These are phyloP conservation scores for Puccinia hordei DNA, from an alignment of 1,284 basidiomycete species.

Conservation along the genomic window DNA sequence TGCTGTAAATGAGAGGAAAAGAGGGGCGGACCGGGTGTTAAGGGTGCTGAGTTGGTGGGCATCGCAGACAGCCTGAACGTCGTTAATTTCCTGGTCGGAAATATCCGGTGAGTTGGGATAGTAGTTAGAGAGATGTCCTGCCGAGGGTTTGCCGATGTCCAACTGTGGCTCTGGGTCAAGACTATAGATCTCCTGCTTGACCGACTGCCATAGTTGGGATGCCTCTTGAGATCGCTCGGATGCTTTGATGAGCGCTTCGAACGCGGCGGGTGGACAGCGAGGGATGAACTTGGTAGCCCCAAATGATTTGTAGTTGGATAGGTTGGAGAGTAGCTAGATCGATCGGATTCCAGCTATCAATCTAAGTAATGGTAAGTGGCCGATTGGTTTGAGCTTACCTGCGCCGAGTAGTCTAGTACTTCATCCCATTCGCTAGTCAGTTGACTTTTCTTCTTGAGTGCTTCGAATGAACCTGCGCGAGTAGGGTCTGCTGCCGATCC, in stretches of 20 bases:
- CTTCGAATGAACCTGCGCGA: constrained; percentile 65
- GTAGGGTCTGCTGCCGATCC: background rate
- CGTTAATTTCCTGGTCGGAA: constrained; percentile 72
- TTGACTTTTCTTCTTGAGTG: constrained; percentile 65
- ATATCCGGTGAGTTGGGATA: constrained; percentile 70
- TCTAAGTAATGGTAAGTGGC: no score
- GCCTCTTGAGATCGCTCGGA: constrained; percentile 67
- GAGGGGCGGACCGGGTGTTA: constrained; percentile 71
- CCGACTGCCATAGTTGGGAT: constrained; percentile 68
- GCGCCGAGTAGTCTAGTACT: constrained; percentile 70
- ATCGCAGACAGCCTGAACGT: constrained; percentile 73
- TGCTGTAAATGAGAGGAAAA: background rate
- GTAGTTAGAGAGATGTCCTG: constrained; percentile 78
- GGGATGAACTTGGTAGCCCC: constrained; percentile 81
- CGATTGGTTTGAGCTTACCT: constrained; percentile 65
- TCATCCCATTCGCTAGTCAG: constrained; percentile 69
- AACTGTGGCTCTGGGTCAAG: constrained; percentile 68
- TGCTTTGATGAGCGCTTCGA: constrained; percentile 67
- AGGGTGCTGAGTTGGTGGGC: constrained; percentile 71
- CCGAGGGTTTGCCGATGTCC: constrained; percentile 73
- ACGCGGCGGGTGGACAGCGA: constrained; percentile 67
- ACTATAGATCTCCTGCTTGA: constrained; percentile 68
- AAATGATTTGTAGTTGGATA: constrained; percentile 64
- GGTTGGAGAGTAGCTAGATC: constrained; percentile 72
- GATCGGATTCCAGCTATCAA: no score